A percentile compares a stretch with the other conserved stretches of the same genome.
These are phyloP conservation scores for Botrytis medusae DNA, from an alignment of 2,329 filamentous ascomycete genomes.

Conservation along the genomic window DNA sequence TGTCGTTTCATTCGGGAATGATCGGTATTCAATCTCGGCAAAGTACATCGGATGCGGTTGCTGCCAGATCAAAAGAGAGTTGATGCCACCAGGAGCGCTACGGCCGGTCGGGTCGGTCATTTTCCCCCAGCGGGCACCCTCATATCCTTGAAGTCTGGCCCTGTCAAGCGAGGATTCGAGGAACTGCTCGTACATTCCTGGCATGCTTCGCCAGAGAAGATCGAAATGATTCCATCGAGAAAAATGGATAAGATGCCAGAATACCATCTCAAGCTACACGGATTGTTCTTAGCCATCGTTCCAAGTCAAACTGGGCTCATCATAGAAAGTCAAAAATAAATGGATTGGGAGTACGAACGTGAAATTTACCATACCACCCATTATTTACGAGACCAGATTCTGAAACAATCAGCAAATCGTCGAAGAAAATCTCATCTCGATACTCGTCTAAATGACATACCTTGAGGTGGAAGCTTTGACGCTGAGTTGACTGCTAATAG, in stretches of 20 bases:
- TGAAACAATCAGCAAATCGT: not conserved
- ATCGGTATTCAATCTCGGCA: conserved; percentile 55
- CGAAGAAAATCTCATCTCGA: too few relatives aligned
- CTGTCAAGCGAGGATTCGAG: conserved; percentile 39
- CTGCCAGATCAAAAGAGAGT: conserved; percentile 61
- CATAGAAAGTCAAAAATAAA: too few relatives aligned
- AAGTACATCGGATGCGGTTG: conserved; percentile 62
- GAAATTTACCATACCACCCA: conserved; percentile 49
- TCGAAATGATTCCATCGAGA: conserved; percentile 43
- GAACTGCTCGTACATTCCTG: conserved; percentile 41
- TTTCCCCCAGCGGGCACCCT: conserved; percentile 49
- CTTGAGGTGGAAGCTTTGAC: conserved; percentile 41
- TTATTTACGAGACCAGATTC: conserved; percentile 49
- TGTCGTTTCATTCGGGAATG: conserved; percentile 45
- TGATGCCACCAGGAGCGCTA: conserved; percentile 59
- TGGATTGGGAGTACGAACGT: conserved; percentile 34
- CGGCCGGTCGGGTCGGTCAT: conserved; percentile 58
- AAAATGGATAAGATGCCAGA: conserved; percentile 47
- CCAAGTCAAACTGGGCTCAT: not conserved
- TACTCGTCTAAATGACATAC: not conserved
- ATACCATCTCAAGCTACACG: conserved; percentile 42
- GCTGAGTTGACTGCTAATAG: conserved; percentile 47
- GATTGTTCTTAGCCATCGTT: not conserved
- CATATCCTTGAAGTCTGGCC: conserved; percentile 41
- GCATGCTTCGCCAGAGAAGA: conserved; percentile 43